Percentiles rank a stretch among this genome's conserved stretches.
phyloP scores from a whole-genome alignment of 805 yeast species.

The Nakazawaea holstii region DNA sequence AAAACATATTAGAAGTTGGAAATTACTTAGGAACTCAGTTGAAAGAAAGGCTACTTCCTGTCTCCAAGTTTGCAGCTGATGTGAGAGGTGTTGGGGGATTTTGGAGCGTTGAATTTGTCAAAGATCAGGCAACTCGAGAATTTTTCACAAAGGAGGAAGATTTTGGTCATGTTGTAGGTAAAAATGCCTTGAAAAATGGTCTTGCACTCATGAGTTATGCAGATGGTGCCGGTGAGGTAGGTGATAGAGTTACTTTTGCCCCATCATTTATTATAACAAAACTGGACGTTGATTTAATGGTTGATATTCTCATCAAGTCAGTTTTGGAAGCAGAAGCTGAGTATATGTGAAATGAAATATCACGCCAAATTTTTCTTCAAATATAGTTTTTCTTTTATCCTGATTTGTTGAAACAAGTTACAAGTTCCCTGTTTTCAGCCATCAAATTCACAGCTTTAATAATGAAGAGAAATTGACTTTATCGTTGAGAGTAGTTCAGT shows the following conservation, averaged over 20 bases:
- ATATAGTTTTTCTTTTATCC: too few species aligned
- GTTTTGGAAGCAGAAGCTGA: conserved; percentile 4
- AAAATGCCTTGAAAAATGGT: conserved; percentile 36
- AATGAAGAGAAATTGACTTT: too few species aligned
- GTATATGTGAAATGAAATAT: conserved; percentile 11
- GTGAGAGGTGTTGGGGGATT: conserved; percentile 52
- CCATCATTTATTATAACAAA: conserved; percentile 36
- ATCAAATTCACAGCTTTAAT: too few species aligned
- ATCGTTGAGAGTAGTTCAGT: too few species aligned
- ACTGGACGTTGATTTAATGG: conserved; percentile 30
- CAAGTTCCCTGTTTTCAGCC: too few species aligned
- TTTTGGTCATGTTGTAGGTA: conserved; percentile 29
- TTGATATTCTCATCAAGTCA: conserved; percentile 16
- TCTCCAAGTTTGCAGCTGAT: conserved; percentile 35
- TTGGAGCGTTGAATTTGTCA: conserved; percentile 48
- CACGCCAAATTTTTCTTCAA: too few species aligned
- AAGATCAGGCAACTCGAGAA: conserved; percentile 39
- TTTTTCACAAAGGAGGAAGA: conserved; percentile 30
- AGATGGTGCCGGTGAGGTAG: conserved; percentile 31
- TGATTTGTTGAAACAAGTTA: too few species aligned
- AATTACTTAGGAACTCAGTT: conserved; percentile 33
- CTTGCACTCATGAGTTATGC: conserved; percentile 33
- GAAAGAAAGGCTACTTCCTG: conserved; percentile 24
- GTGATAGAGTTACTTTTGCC: conserved; percentile 39
- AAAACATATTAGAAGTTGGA: conserved; percentile 38